Conservation (phyloP, 768 basidiomycete species). For the Termitomyces sp. region DNA sequence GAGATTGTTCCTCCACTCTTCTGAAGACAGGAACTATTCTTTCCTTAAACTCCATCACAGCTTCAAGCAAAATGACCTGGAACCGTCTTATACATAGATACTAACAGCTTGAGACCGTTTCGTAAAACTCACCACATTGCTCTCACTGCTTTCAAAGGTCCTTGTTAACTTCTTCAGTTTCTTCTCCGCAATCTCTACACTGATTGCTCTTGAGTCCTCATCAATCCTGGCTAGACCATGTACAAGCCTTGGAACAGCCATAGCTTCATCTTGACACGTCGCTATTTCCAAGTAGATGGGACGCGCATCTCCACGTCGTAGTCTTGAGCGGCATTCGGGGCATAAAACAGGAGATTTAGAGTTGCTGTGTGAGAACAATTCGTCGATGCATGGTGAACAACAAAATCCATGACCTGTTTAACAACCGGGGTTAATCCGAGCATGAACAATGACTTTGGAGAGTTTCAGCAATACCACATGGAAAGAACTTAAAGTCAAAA, state of each 20-base stretch:
- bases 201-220: constrained; percentile 29
- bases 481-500: constrained; percentile 29
- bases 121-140: constrained; percentile 27
- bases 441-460: neutral
- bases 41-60: constrained; percentile 38
- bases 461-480: constrained; percentile 30
- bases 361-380: constrained; percentile 20
- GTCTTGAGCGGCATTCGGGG: constrained; percentile 21
- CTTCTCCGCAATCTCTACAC: constrained; percentile 33
- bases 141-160: constrained; percentile 21
- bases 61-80: constrained; percentile 33
- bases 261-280: constrained; percentile 28
- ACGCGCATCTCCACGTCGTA: constrained; percentile 17
- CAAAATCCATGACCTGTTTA: constrained; percentile 44
- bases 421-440: neutral
- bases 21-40: constrained; percentile 40
- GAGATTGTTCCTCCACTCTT: constrained; percentile 26
- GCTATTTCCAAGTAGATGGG: constrained; percentile 23
- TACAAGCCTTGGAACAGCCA: constrained; percentile 24
- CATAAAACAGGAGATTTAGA: constrained; percentile 7
- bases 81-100: neutral
- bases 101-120: neutral
- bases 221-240: constrained; percentile 36
- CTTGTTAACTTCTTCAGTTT: constrained; percentile 32
- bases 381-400: constrained; percentile 25